phyloP scores from a whole-genome alignment of 768 basidiomycete genomes.

The Trametopsis cervina region DNA sequence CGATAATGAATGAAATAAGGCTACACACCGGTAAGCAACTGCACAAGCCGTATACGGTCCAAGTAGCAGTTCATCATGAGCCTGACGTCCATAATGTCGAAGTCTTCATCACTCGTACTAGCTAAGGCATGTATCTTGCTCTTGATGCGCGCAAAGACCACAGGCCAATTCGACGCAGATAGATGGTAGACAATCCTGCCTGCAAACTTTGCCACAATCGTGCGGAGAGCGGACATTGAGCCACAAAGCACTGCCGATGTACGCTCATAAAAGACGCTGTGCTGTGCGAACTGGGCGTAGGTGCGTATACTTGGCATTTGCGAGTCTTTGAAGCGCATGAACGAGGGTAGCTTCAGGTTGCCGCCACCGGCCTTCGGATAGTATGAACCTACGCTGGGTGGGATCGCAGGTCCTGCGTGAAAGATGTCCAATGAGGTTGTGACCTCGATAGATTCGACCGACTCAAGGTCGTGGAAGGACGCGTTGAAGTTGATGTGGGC shows the following conservation, averaged over 20 bases:
- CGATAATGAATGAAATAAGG: no score
- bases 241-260: conserved; percentile 22
- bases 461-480: conserved; percentile 66
- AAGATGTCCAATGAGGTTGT: conserved; percentile 8
- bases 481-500: conserved; percentile 56
- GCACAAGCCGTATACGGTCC: conserved; percentile 59
- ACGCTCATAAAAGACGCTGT: conserved; percentile 21
- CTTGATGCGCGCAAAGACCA: conserved; percentile 66
- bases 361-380: conserved; percentile 2
- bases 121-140: conserved; percentile 64
- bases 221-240: conserved; percentile 37
- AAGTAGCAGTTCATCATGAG: conserved; percentile 74
- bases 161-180: conserved; percentile 82
- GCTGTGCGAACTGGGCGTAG: conserved; percentile 8
- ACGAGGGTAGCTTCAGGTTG: conserved; percentile 6
- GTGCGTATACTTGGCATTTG: conserved; percentile 4
- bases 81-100: conserved; percentile 70
- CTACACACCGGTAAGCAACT: conserved; percentile 59
- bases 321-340: conserved; percentile 12
- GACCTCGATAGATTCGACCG: conserved; percentile 31
- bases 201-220: conserved; percentile 61
- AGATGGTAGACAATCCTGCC: conserved; percentile 81
- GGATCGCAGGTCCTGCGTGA: conserved; percentile 7
- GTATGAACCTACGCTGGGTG: conserved; percentile 12
- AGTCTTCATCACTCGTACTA: conserved; percentile 39